Evolutionary conservation across 345 rosid species (phyloP).

Genomic region (Erysimum cheiranthoides): DNA sequence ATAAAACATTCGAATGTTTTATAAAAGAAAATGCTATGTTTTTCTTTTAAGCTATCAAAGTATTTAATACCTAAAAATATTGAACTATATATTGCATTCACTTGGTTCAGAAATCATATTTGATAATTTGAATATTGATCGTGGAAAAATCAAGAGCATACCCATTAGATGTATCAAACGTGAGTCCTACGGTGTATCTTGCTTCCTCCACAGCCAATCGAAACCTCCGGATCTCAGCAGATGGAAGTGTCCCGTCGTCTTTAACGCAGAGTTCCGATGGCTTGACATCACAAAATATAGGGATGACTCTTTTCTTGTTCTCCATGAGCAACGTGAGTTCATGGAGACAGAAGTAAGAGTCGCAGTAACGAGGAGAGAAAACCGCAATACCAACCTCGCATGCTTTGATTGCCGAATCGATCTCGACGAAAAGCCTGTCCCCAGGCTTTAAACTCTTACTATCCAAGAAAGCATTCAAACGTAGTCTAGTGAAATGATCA

Average conservation of each 20-base stretch:
- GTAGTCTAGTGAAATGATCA: constrained; percentile 52
- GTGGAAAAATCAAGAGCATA: constrained; percentile 34
- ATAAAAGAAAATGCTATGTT: not conserved
- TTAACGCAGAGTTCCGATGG: constrained; percentile 71
- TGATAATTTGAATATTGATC: not conserved
- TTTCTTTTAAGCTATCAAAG: not conserved
- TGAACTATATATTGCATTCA: constrained; percentile 9
- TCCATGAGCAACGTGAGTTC: constrained; percentile 79
- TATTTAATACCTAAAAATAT: not conserved
- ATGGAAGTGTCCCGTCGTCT: constrained; percentile 48
- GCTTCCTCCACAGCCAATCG: constrained; percentile 69
- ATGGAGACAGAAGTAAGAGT: constrained; percentile 80
- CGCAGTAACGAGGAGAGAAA: constrained; percentile 78
- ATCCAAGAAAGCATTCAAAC: constrained; percentile 68
- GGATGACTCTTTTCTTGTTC: constrained; percentile 66
- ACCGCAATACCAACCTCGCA: constrained; percentile 74
- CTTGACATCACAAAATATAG: constrained; percentile 80
- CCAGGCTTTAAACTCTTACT: constrained; percentile 88
- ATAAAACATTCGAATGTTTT: not conserved
- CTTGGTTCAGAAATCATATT: not conserved
- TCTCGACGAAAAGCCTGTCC: constrained; percentile 61
- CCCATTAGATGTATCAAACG: constrained; percentile 75
- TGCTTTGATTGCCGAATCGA: constrained; percentile 55
- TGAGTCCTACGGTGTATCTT: constrained; percentile 78
- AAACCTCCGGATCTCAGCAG: constrained; percentile 54